phyloP scores from a whole-genome alignment of 148 eudicot species.

The Silene latifolia region DNA sequence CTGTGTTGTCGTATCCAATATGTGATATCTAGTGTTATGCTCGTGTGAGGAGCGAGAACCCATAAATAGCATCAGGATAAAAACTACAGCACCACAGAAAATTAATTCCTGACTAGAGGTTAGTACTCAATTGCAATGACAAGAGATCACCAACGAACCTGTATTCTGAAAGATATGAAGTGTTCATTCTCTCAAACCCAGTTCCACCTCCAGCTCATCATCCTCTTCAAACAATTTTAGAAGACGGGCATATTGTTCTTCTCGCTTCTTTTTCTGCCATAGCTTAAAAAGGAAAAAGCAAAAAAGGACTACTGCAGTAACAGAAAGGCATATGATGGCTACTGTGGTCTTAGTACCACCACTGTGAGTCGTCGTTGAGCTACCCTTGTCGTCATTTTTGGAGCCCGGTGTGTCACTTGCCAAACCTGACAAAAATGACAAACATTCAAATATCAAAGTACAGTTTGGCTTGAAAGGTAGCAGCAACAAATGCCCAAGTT shows the following conservation, averaged over 20 bases:
- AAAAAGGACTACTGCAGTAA: conserved; percentile 45
- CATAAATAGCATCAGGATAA: not conserved
- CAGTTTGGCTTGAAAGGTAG: not conserved
- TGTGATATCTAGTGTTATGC: not conserved
- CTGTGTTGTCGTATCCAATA: not conserved
- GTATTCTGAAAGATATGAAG: conserved; percentile 9
- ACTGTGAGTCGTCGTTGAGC: conserved; percentile 22
- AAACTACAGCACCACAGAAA: not conserved
- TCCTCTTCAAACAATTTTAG: conserved; percentile 89
- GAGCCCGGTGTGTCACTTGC: conserved; percentile 44
- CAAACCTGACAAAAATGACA: conserved; percentile 40
- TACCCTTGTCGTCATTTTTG: conserved; percentile 30
- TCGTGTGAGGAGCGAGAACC: not conserved
- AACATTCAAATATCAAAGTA: not conserved
- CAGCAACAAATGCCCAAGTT: not conserved
- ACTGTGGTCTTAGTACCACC: conserved; percentile 55
- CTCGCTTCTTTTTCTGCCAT: conserved; percentile 89
- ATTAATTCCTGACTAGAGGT: not conserved
- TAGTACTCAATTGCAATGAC: not conserved
- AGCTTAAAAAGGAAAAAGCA: conserved; percentile 64
- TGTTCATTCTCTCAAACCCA: conserved; percentile 78
- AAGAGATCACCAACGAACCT: conserved; percentile 18
- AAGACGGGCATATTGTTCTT: conserved; percentile 86
- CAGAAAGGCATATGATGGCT: conserved; percentile 43
- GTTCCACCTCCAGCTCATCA: conserved; percentile 91